Percentiles rank a stretch among this genome's conserved stretches.
phyloP scores from a whole-genome alignment of 805 yeast species.

The Yamadazyma endophytica region DNA sequence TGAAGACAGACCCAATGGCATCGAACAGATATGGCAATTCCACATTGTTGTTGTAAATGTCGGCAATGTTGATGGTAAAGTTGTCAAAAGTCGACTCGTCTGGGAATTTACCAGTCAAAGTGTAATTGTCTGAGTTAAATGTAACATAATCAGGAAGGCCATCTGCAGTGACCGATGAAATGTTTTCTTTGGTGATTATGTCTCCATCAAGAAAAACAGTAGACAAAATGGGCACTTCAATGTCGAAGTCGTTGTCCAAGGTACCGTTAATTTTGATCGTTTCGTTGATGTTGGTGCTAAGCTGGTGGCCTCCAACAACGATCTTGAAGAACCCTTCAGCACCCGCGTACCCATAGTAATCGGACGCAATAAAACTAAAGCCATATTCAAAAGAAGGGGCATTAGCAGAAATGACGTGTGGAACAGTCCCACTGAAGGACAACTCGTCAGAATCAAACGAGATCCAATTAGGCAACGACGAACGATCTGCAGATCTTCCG shows the following conservation, averaged over 20 bases:
- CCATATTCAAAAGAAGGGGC: conserved; percentile 81
- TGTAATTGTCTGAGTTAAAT: conserved; percentile 33
- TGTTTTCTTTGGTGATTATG: conserved; percentile 43
- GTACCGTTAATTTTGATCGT: conserved; percentile 65
- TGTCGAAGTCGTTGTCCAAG: conserved; percentile 48
- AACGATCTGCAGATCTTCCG: conserved; percentile 75
- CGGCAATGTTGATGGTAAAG: conserved; percentile 56
- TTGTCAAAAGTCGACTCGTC: conserved; percentile 32
- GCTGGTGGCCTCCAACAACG: conserved; percentile 82
- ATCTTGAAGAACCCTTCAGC: conserved; percentile 66
- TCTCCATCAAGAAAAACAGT: conserved; percentile 63
- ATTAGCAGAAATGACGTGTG: conserved; percentile 75
- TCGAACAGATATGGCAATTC: conserved; percentile 55
- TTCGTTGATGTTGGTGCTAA: conserved; percentile 61
- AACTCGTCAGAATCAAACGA: conserved; percentile 58
- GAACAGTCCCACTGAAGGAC: conserved; percentile 83
- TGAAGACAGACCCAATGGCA: conserved; percentile 53
- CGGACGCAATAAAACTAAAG: conserved; percentile 75
- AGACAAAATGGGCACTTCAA: conserved; percentile 57
- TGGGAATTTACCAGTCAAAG: conserved; percentile 58
- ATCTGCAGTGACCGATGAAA: conserved; percentile 48
- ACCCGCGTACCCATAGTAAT: conserved; percentile 69
- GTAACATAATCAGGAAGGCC: conserved; percentile 61
- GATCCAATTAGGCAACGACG: conserved; percentile 92
- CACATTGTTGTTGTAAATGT: conserved; percentile 57